Evolutionary conservation across 78 protist species (phyloP), one percentile per base, ranked within the genome.

Genomic region (Dictyostelium capitatum): DNA sequence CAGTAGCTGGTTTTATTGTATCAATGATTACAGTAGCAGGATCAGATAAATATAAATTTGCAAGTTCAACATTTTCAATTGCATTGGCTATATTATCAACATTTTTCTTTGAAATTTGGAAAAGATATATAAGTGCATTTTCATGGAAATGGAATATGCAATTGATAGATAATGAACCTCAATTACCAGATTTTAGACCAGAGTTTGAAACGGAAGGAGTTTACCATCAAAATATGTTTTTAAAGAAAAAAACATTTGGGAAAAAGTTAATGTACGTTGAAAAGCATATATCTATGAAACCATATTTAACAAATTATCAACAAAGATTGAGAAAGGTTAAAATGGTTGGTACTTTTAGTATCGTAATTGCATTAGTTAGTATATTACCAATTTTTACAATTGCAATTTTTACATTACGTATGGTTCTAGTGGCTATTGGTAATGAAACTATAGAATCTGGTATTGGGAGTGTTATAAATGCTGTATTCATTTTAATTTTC

Each of bases 91-190:
- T 80, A 20, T 80, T 62, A 62, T 80, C 89, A 65, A 43, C 90
- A 15, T 51, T 82, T 14, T 82, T 82, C n/a, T 69, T 82, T 19
- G 90, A 82, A 48, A 25, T 82, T 69, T 82, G 90, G 90, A 82
- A 82, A 70, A 51, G 80, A 20, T 82, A 59, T 53, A 17, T 48
- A 0, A 50, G 37, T 28, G 15, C 10, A 7, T 82, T n/a, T 82
- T 19, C 50, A 19, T 82, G 90, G 90, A 82, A 82, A 50, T 82
- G 90, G 90, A 50, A 69, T 82, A 12, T 25, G n/a, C 50, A 82
- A n/a, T 79, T 69, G 50, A 37, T 46, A 8, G 80, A 82, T 50
- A 25, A 47, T 10, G 90, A 82, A 25, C 53, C 20, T 17, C 69
- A 14, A 30, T 70, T 48, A 37, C 70, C 90, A 59, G 12, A 41